A percentile compares a stretch with the other conserved stretches of the same genome.
Conservation (phyloP, 306 rosid genomes). For the Corylus heterophylla region DNA sequence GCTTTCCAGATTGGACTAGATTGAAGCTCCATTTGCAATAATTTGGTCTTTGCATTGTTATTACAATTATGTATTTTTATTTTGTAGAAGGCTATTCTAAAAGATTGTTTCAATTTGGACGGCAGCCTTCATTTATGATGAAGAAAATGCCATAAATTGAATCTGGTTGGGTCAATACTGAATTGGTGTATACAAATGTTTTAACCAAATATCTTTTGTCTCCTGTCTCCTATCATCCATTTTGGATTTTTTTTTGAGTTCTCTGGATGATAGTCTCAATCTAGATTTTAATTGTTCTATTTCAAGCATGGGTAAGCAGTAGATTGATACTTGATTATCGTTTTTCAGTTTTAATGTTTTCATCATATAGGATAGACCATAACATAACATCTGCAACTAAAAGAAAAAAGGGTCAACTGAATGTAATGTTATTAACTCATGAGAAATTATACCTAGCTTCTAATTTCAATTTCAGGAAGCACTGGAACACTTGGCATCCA, state of each 20-base stretch:
- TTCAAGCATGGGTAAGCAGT: background rate
- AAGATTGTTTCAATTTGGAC: background rate
- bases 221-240: background rate
- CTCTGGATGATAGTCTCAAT: constrained; percentile 14
- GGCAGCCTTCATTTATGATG: background rate
- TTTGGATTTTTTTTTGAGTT: constrained; percentile 1
- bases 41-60: background rate
- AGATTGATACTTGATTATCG: background rate
- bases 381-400: constrained; percentile 11
- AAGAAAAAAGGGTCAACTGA: background rate
- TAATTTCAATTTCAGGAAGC: constrained; percentile 65
- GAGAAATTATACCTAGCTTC: constrained; percentile 1
- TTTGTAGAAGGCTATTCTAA: background rate
- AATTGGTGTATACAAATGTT: background rate
- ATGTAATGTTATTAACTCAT: constrained; percentile 1
- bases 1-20: background rate
- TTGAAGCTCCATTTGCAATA: background rate
- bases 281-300: background rate
- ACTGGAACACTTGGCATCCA: constrained; percentile 79
- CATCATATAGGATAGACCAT: constrained; percentile 5
- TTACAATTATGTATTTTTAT: background rate
- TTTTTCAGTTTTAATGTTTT: constrained; percentile 4
- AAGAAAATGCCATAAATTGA: background rate
- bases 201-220: background rate
- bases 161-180: background rate